A percentile compares a stretch with the other conserved stretches of the same genome.
phyloP scores from a whole-genome alignment of 2,329 filamentous ascomycete genomes.

The Apiospora marii region DNA sequence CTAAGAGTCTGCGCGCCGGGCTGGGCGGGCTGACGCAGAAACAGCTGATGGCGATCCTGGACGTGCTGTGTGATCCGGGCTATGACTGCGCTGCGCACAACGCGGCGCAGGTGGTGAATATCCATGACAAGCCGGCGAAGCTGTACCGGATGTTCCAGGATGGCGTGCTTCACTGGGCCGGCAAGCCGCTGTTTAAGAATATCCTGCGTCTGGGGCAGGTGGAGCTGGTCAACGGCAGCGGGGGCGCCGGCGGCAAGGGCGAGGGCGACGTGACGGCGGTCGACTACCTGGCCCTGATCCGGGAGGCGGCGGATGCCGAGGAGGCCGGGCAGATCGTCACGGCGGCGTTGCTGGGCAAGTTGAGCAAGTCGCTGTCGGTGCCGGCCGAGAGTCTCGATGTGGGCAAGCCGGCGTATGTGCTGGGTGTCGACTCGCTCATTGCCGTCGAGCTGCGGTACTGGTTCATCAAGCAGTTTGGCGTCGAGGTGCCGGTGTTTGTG shows the following conservation, averaged over 20 bases:
- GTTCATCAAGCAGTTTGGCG: conserved; percentile 28
- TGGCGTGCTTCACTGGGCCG: conserved; percentile 21
- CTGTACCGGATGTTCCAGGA: conserved; percentile 23
- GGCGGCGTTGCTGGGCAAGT: conserved; percentile 17
- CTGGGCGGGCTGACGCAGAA: conserved; percentile 11
- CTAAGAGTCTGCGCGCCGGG: conserved; percentile 11
- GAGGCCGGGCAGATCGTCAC: conserved; percentile 24
- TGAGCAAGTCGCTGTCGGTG: conserved; percentile 27
- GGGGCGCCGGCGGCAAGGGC: too few species aligned
- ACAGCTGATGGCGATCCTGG: conserved; percentile 18
- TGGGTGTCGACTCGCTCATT: conserved; percentile 30
- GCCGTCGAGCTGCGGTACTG: conserved; percentile 30
- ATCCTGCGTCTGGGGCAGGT: conserved; percentile 2
- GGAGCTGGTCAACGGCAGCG: background rate
- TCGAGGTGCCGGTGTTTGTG: conserved; percentile 28
- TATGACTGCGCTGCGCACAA: conserved; percentile 3
- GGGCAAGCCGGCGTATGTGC: conserved; percentile 24
- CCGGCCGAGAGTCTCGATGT: conserved; percentile 26
- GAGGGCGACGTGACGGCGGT: background rate
- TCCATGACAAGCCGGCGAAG: conserved; percentile 12
- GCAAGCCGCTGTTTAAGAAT: conserved; percentile 23
- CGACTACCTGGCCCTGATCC: conserved; percentile 20
- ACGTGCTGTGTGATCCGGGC: conserved; percentile 21
- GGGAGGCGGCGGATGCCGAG: background rate
- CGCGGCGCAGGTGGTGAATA: conserved; percentile 19